Evolutionary conservation across 225 moss, liverwort and hornwort genomes (phyloP), one percentile per base, ranked within the genome.

Genomic region (Sphagnum contortum): DNA sequence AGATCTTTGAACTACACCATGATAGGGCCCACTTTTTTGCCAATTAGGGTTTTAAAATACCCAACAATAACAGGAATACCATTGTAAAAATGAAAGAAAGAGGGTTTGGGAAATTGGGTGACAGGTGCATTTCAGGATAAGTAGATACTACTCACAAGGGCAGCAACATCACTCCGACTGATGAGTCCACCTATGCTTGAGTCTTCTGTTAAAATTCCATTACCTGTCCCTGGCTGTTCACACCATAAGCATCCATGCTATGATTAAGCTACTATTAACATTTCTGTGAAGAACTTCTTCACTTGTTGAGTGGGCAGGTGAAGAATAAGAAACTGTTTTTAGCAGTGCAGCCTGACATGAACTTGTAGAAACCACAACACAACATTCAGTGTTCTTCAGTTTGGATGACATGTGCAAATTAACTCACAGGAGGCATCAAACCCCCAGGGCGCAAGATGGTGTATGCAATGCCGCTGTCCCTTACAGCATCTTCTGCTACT

Each of bases 391-490:
- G 29, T 29, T 29, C 29, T 29, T 29, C 29, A 29, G 29, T 29
- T 29, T 29, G 29, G 29, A 29, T 29, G 29, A 29, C 0, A 29
- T 29, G 29, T 29, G 29, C 0, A 29, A 29, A 29, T 29, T 29
- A 82, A 72, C 82, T 66, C 65, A 88, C 90, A 70, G 80, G 83
- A 74, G 70, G 70, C 59, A 93, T 64, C 57, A 98, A 81, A 14
- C 98, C 98, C 55, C 98, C 98, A 12, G 98, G 98, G 45, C 93
- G 98, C 49, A 93, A 74, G 59, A 98, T 86, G 29, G 98, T 93
- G 65, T 89, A 98, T 44, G 76, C 85, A 59, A 93, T 76, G 62
- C 77, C 93, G 70, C 98, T 98, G 64, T 83, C 72, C 77, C 64
- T 86, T 68, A 98, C 68, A 65, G 85, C 75, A 66, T 87, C 89